Base-by-base conservation (phyloP, 495 filamentous ascomycete species). In the Talaromyces stipitatus region DNA sequence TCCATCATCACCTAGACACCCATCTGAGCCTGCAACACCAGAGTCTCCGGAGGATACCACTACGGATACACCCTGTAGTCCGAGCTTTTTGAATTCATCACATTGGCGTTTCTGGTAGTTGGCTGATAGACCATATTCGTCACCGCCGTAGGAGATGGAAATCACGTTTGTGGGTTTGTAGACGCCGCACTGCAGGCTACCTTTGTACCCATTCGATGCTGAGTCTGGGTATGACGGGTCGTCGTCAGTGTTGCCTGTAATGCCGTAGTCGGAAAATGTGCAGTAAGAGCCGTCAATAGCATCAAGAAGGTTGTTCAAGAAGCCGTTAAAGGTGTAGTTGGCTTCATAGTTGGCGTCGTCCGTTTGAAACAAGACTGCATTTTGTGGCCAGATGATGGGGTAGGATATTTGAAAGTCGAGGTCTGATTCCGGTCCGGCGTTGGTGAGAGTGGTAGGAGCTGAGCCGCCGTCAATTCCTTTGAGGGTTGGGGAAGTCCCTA, bases 41-140 rank as follows among this genome's bases (percentile, higher is more conserved):
- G 70, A 74, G 67, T 86, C 83, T 8, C 84, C 83, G 0, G 78
- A 83, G 0, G 84, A 79, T 59, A 81, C 80, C 33, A 89, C 61
- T 18, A 87, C 69, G 0, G 82, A 81, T 7, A 84, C 73, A 10
- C 85, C 85, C 56, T 80, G 79, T 22, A 87, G 71, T 2, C 78
- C 84, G 6, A 88, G 82, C 70, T 88, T 88, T 72, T 88, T 77
- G 62, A 74, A 84, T 63, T 84, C 79, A 51, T 72, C 68, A 65
- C 82, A 83, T 62, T 84, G 78, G 52, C 80, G 81, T 36, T 69
- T 69, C 60, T 78, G 74, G 64, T 82, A 86, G 36, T 64, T 65
- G 32, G 74, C 67, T 11, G 81, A 80, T 3, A 80, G 68, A 26
- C 72, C 74, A 5, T 66, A 68, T 59, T 86, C 83, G 43, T 74